These are phyloP conservation scores for Truncatella angustata DNA, from an alignment of 2,329 filamentous ascomycete species.

Conservation along the genomic window DNA sequence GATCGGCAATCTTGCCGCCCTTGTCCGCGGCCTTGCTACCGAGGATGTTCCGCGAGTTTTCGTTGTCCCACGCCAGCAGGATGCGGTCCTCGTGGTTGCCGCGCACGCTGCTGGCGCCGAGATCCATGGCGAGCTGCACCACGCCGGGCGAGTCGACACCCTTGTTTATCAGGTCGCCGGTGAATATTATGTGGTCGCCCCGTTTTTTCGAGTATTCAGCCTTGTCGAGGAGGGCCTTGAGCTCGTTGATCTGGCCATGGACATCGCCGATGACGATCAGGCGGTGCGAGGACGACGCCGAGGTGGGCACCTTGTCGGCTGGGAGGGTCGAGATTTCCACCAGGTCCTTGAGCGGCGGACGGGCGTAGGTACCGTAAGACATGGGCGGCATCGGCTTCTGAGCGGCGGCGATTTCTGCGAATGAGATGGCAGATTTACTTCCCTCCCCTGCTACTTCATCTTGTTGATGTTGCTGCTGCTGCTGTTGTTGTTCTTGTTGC, in stretches of 20 bases:
- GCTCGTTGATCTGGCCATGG: conserved; percentile 76
- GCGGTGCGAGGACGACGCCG: conserved; percentile 44
- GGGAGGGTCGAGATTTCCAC: conserved; percentile 28
- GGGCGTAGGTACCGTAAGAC: conserved; percentile 10
- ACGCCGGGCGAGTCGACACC: conserved; percentile 81
- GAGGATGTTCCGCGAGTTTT: conserved; percentile 28
- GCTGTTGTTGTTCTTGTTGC: background rate
- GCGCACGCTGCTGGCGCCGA: conserved; percentile 78
- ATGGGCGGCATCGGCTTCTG: conserved; percentile 10
- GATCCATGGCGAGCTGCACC: conserved; percentile 68
- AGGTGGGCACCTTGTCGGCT: conserved; percentile 21
- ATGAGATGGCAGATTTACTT: background rate
- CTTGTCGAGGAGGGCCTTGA: conserved; percentile 65
- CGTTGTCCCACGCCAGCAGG: conserved; percentile 59
- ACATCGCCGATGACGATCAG: conserved; percentile 88
- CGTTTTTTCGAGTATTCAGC: conserved; percentile 56
- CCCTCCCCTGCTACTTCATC: no score
- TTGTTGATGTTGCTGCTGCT: background rate
- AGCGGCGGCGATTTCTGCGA: background rate
- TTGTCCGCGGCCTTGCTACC: conserved; percentile 20
- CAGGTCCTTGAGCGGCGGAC: conserved; percentile 28
- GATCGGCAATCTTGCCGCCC: conserved; percentile 8
- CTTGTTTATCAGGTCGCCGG: conserved; percentile 81
- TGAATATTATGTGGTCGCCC: conserved; percentile 72
- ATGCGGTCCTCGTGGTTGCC: conserved; percentile 92